Percentiles rank a stretch among this genome's conserved stretches.
phyloP scores from a whole-genome alignment of 148 eudicot genomes.

The Camellia sinensis region DNA sequence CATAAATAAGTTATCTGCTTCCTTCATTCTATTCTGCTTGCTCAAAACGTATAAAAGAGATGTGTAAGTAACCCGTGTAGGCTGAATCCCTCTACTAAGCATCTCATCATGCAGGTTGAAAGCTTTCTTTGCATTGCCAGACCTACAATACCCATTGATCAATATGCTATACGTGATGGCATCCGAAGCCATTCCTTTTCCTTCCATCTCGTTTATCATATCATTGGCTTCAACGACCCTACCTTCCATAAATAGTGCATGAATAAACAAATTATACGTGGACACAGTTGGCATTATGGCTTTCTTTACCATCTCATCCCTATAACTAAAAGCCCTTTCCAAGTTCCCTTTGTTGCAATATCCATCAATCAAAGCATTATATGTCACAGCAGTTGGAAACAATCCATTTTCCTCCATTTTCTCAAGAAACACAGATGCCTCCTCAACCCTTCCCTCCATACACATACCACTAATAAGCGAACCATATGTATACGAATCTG shows the following conservation, averaged over 20 bases:
- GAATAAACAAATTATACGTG: slow-evolving; percentile 63
- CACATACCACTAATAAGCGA: slow-evolving; percentile 45
- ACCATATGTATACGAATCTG: no score
- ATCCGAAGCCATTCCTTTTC: no score
- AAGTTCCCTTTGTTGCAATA: slow-evolving; percentile 47
- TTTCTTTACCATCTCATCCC: slow-evolving; percentile 54
- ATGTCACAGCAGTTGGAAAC: no score
- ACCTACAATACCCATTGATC: slow-evolving; percentile 53
- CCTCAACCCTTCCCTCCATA: slow-evolving; percentile 47
- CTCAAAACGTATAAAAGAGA: slow-evolving; percentile 62
- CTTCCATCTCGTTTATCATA: no score
- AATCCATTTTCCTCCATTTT: slow-evolving; percentile 42
- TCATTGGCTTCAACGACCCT: no score
- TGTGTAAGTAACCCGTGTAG: slow-evolving; percentile 21
- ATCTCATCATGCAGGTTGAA: slow-evolving; percentile 57
- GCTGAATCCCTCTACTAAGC: slow-evolving; percentile 48
- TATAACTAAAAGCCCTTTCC: slow-evolving; percentile 43
- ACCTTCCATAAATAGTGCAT: slow-evolving; percentile 16
- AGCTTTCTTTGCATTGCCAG: slow-evolving; percentile 51
- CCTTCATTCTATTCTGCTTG: slow-evolving; percentile 50
- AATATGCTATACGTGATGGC: no score
- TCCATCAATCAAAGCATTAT: no score
- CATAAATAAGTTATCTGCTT: slow-evolving; percentile 56
- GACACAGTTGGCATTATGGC: slow-evolving; percentile 52
- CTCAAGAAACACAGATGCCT: slow-evolving; percentile 39